Base-by-base conservation (phyloP, 2,329 filamentous ascomycete species). In the Rutstroemia sydowiana region DNA sequence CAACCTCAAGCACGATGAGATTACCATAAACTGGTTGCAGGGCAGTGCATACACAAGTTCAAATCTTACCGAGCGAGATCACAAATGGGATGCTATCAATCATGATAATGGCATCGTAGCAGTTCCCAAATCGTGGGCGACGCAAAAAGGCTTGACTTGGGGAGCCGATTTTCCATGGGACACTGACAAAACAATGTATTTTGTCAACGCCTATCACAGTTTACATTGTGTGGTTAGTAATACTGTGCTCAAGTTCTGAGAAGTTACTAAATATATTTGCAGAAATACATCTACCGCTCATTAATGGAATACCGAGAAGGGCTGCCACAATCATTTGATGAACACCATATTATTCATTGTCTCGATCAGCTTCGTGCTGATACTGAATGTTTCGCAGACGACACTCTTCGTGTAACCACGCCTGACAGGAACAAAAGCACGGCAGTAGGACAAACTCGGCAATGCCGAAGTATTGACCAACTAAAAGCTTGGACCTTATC, bases 341-440 rank as follows among this genome's bases (percentile, higher is more conserved):
- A 14, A 5, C 14, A n/a, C 9, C 49, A 52, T 23, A 42, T 52
- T 2, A 16, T 20, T 10, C 51, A 53, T 26, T 53, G 51, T 34
- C n/a, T 53, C 4, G 51, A 53, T 18, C 21, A 23, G 7, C 13
- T 53, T 6, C 45, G 45, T 7, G 37, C 42, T 28, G 46, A 48
- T 23, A 10, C 49, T 3, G 34, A 45, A 16, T 53, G 51, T 41
- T 40, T 7, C 11, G 45, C 51, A 2, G 51, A 53, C 21, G 48
- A 51, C 11, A 45, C 48, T 11, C 48, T 41, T 13, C 32, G 32
- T 5, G 32, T 36, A 5, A 36, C 20, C 30, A 21, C 23, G 8
- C 40, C 43, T n/a, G n/a, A 40, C 11, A 18, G n/a, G 14, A 5
- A n/a, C 16, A 26, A 5, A 11, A n/a, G 10, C 5, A 30, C 23